Evolutionary conservation across 345 rosid species (phyloP).

Genomic region (Trapa incisa): DNA sequence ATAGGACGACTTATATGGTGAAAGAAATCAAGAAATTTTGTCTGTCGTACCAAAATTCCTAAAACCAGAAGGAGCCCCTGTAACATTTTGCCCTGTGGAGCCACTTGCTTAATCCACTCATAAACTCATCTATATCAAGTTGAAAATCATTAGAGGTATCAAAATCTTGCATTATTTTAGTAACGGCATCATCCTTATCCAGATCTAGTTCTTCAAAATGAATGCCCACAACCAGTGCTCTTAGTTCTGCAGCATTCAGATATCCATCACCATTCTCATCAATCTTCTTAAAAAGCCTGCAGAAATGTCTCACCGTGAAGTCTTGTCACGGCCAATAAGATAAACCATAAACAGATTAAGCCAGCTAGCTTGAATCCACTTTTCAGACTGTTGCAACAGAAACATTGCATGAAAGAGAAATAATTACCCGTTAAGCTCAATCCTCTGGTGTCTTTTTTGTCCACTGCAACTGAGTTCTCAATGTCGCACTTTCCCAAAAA

Average conservation of each 20-base stretch:
- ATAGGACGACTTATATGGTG: constrained; percentile 31
- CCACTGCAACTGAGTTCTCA: constrained; percentile 26
- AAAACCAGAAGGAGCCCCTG: constrained; percentile 24
- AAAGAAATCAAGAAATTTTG: constrained; percentile 32
- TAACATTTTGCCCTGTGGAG: constrained; percentile 26
- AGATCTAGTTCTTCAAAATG: constrained; percentile 30
- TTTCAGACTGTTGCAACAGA: too few species aligned
- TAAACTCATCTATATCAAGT: constrained; percentile 23
- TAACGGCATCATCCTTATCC: constrained; percentile 28
- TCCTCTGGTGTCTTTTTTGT: constrained; percentile 39
- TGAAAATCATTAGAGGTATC: constrained; percentile 20
- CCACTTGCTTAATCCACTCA: constrained; percentile 28
- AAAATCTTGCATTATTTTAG: constrained; percentile 29
- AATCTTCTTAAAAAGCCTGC: constrained; percentile 32
- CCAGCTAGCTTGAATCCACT: too few species aligned
- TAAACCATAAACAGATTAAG: neutral
- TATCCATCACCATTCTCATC: constrained; percentile 25
- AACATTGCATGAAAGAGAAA: neutral
- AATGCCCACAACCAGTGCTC: constrained; percentile 33
- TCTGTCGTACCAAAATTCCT: constrained; percentile 16
- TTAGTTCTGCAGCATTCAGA: constrained; percentile 31
- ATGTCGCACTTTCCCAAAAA: constrained; percentile 68
- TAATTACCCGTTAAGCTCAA: constrained; percentile 39
- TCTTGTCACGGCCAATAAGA: too few species aligned
- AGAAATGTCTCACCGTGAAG: too few species aligned